phyloP scores from a whole-genome alignment of 2,329 filamentous ascomycete genomes.

The Trichoderma atrobrunneum region DNA sequence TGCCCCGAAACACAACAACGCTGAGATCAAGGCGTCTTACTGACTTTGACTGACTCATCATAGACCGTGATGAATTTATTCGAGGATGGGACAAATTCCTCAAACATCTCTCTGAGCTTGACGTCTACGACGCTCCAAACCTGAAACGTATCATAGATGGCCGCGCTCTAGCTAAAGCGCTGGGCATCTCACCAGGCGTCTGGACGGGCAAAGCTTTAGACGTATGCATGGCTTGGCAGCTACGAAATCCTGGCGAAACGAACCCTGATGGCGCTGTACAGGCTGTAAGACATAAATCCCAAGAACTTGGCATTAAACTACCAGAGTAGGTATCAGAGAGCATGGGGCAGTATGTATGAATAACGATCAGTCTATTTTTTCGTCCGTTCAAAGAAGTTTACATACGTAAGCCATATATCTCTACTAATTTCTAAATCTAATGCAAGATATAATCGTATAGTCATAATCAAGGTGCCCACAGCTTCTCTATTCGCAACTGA shows the following conservation, averaged over 20 bases:
- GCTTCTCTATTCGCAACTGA: neutral
- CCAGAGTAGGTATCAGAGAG: neutral
- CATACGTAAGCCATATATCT: neutral
- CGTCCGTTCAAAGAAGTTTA: neutral
- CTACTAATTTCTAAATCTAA: constrained; percentile 2
- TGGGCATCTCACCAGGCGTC: constrained; percentile 70
- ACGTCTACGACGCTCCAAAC: constrained; percentile 56
- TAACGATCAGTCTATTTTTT: neutral
- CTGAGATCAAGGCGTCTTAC: neutral
- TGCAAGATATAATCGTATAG: neutral
- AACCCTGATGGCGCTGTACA: constrained; percentile 59
- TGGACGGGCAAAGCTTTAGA: constrained; percentile 84
- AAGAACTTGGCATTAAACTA: constrained; percentile 48
- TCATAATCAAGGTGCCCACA: neutral
- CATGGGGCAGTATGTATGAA: neutral
- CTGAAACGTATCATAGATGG: constrained; percentile 71
- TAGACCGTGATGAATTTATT: constrained; percentile 47
- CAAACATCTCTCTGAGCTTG: constrained; percentile 52
- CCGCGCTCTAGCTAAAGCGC: constrained; percentile 63
- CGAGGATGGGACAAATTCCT: constrained; percentile 54
- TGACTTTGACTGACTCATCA: constrained; percentile 7
- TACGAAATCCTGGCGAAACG: constrained; percentile 68
- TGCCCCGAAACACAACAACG: too few species aligned
- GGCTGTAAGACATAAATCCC: constrained; percentile 51
- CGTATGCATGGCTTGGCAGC: constrained; percentile 81